Base-by-base conservation (phyloP, 2,329 filamentous ascomycete genomes). In the Colletotrichum lini region DNA sequence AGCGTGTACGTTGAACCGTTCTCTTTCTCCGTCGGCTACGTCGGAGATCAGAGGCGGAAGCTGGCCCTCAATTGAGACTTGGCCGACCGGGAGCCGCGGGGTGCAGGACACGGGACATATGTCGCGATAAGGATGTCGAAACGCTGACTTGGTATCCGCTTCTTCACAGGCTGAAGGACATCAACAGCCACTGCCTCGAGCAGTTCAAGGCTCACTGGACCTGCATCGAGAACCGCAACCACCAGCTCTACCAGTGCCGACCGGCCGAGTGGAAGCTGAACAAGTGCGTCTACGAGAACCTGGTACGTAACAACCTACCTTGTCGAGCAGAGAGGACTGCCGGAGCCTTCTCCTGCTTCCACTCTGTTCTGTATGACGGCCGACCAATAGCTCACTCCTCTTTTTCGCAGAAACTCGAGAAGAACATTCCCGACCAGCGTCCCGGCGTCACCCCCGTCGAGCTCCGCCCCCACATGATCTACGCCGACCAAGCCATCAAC, bases 171-270 rank as follows among this genome's bases (percentile, higher is more conserved):
- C 89, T 99, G 81, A 93, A 96, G 79, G 96, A 99, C 82, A 92
- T 99, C 86, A 98, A 98, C 88, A 96, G 94, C 83, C 91, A 94
- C 87, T 99, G 96, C 84, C 86, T 99, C 67, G 88, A 92, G 73
- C 90, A 98, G 84, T 99, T 99, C 88, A 92, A 94, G 77, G 89
- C 90, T 79, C 96, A 99, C 86, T 99, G 95, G 95, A 88, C 94
- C 79, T 99, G 96, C 80, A 89, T 99, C 70, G 96, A 99, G 80
- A 92, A 97, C 86, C 95, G 97, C 87, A 99, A 99, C 87, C 96
- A 99, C 80, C 94, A 98, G 84, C 86, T 98, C 72, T 99, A 94
- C 93, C 94, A 98, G 80, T 99, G 96, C 87, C 91, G 96, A 78
- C 91, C 91, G 79, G 87, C 89, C 74, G 96, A 99, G 87, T 92